Base-by-base conservation (phyloP, 139 green algal species). In the Pedinophyceae sp. region DNA sequence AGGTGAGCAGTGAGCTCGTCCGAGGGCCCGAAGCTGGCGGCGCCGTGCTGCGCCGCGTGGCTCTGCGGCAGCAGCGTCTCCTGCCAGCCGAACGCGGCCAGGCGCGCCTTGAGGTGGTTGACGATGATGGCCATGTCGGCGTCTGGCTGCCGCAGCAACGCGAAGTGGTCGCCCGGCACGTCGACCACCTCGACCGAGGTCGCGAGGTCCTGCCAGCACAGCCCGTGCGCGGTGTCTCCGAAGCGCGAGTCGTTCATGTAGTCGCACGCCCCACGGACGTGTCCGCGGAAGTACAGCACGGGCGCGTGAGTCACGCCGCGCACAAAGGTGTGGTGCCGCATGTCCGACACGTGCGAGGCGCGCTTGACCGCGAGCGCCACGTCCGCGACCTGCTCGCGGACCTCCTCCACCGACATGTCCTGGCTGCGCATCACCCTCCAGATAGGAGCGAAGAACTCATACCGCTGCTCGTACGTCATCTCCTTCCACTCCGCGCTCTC, bases 391-490 rank as follows among this genome's bases (percentile, higher is more conserved):
- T 88, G 80, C 55, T 61, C 55, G 87, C 59, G 25, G 48, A 58
- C 28, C 46, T 61, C 57, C 27, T 61, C 29, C 27, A 77, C 72
- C 17, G 54, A 66, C 72, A 93, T 74, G 54, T 83, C 78, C 25
- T 81, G 65, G 41, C 83, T 73, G 24, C 79, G 70, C 83, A 93
- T 93, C 17, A 93, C 79, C 20, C 83, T 65, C 77, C 80, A 93
- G 56, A 93, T 84, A 48, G 83, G 83, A 2, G 83, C 83, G 59
- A 93, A 93, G 72, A 88, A 93, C 57, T 82, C 79, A 54, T 77
- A 84, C 59, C 75, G 81, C 59, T 78, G 28, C 24, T 67, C 49
- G 43, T 27, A 38, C 16, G 19, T 30, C 49, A 76, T 69, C 28
- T 30, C 51, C 54, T 70, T 73, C 83, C 82, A 93, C 68, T 90